A percentile compares a stretch with the other conserved stretches of the same genome.
These are phyloP conservation scores for Lecanosticta acicola DNA, from an alignment of 2,329 filamentous ascomycete species.

Conservation along the genomic window DNA sequence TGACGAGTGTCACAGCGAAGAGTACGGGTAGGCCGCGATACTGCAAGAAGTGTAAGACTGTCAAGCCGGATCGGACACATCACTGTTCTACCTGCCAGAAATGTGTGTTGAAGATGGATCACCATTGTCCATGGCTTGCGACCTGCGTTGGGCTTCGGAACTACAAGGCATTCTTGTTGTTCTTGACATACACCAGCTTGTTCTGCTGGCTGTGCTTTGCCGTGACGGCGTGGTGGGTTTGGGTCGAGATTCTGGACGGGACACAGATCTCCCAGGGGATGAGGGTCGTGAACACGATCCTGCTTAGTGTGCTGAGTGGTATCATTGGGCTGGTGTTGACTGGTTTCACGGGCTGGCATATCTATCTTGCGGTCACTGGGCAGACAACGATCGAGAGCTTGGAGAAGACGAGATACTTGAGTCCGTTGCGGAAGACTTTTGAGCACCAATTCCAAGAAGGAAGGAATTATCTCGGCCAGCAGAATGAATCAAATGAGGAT, in stretches of 20 bases:
- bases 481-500: slow-evolving; percentile 15
- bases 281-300: slow-evolving; percentile 77
- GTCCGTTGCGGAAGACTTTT: slow-evolving; percentile 66
- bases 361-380: slow-evolving; percentile 69
- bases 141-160: slow-evolving; percentile 91
- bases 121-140: slow-evolving; percentile 97
- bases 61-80: slow-evolving; percentile 92
- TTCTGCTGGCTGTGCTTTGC: slow-evolving; percentile 79
- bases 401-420: slow-evolving; percentile 91
- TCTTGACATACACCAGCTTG: slow-evolving; percentile 79
- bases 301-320: slow-evolving; percentile 78
- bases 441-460: slow-evolving; percentile 51
- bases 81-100: slow-evolving; percentile 93
- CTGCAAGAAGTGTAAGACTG: slow-evolving; percentile 95
- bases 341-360: slow-evolving; percentile 88
- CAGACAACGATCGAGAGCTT: slow-evolving; percentile 95
- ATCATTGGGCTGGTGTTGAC: slow-evolving; percentile 87
- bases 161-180: slow-evolving; percentile 92
- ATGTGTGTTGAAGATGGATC: slow-evolving; percentile 98
- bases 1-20: slow-evolving; percentile 82
- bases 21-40: slow-evolving; percentile 73
- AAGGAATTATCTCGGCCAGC: slow-evolving; percentile 42
- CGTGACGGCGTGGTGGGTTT: slow-evolving; percentile 77
- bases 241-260: slow-evolving; percentile 69
- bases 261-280: slow-evolving; percentile 69